Evolutionary conservation across 78 protist genomes (phyloP).

Genomic region (Chrysochromulina parva): DNA sequence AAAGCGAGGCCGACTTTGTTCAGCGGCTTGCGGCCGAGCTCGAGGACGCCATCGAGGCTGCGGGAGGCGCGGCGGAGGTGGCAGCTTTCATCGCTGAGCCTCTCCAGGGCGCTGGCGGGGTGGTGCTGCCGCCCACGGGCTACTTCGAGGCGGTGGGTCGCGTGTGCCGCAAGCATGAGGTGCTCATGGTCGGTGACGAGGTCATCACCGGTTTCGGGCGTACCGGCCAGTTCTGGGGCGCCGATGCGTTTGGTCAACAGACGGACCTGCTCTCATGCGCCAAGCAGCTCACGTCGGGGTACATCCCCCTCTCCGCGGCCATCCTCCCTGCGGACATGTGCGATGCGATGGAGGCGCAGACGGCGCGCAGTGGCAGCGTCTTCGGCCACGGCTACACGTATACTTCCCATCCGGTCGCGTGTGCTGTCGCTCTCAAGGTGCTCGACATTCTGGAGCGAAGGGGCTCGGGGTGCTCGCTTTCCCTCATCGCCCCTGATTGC

Average conservation of each 20-base stretch:
- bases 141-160: too few relatives aligned
- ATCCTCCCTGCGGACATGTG: background rate
- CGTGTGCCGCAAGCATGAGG: too few relatives aligned
- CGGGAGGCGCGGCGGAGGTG: background rate
- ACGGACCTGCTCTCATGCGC: background rate
- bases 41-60: background rate
- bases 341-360: too few relatives aligned
- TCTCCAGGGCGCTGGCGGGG: too few relatives aligned
- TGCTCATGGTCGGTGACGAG: too few relatives aligned
- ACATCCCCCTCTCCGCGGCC: background rate
- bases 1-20: background rate
- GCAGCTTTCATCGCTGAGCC: too few relatives aligned
- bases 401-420: background rate
- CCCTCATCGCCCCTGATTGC: too few relatives aligned
- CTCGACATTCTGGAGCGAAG: background rate
- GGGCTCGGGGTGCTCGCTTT: too few relatives aligned
- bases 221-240: background rate
- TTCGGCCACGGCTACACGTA: background rate
- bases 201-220: background rate
- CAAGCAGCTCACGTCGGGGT: background rate
- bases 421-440: slow-evolving; percentile 4
- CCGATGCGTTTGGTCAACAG: background rate
- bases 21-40: background rate
- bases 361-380: background rate
- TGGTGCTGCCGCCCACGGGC: too few relatives aligned